Evolutionary conservation across 73 alveolate genomes (phyloP).

Genomic region (Diophrys sp.): DNA sequence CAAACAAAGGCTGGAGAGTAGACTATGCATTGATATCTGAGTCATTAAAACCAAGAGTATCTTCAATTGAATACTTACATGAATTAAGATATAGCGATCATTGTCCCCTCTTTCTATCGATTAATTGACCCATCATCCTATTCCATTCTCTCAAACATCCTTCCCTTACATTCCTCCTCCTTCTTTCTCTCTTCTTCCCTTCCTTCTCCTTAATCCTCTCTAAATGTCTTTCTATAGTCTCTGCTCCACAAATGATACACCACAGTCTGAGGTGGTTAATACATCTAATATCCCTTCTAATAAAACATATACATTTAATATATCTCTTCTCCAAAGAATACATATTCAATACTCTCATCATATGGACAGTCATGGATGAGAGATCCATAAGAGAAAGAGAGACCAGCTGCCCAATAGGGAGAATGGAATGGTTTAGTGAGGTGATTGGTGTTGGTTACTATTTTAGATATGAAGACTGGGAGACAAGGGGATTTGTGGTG

Average conservation of each 20-base stretch:
- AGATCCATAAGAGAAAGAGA: constrained; percentile 54
- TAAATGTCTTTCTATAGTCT: constrained; percentile 35
- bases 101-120: too few relatives aligned
- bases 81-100: too few relatives aligned
- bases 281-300: constrained; percentile 49
- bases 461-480: constrained; percentile 37
- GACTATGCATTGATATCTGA: too few relatives aligned
- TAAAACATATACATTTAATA: constrained; percentile 44
- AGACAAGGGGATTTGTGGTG: constrained; percentile 20
- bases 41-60: too few relatives aligned
- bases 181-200: too few relatives aligned
- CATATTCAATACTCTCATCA: constrained; percentile 25
- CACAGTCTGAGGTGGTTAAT: constrained; percentile 59
- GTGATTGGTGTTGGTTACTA: constrained; percentile 11
- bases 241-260: constrained; percentile 75
- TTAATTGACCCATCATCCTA: too few relatives aligned
- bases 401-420: constrained; percentile 75
- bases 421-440: constrained; percentile 40
- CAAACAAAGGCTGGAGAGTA: too few relatives aligned
- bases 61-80: too few relatives aligned
- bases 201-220: background rate
- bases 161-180: too few relatives aligned
- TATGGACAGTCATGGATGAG: constrained; percentile 52
- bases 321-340: constrained; percentile 69
- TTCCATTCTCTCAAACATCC: too few relatives aligned